Evolutionary conservation across 768 basidiomycete genomes (phyloP).

Genomic region (Suillus decipiens): DNA sequence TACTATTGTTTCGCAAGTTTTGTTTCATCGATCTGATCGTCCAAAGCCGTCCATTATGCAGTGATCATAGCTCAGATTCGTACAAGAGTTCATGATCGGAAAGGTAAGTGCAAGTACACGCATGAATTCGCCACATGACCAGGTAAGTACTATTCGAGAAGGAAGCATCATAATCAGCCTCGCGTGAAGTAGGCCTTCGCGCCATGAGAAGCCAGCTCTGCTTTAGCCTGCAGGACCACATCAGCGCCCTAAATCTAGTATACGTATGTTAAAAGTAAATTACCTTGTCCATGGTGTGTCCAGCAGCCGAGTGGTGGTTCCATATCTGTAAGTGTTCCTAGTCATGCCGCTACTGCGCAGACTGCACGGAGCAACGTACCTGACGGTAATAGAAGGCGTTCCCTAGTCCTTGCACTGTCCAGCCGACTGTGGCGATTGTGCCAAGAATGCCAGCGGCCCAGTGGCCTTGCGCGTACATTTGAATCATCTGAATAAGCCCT

Average conservation of each 20-base stretch:
- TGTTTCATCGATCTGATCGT: neutral
- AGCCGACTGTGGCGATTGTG: conserved; percentile 79
- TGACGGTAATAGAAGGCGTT: conserved; percentile 78
- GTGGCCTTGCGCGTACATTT: conserved; percentile 68
- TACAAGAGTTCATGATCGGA: conserved; percentile 3
- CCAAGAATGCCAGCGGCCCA: conserved; percentile 84
- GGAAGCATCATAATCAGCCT: conserved; percentile 46
- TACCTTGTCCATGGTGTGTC: conserved; percentile 88
- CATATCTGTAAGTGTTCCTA: conserved; percentile 56
- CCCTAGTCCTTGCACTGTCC: conserved; percentile 85
- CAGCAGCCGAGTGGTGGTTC: conserved; percentile 76
- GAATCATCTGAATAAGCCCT: conserved; percentile 91
- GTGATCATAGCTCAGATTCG: conserved; percentile 1
- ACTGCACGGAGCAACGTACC: conserved; percentile 41
- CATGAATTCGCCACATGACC: conserved; percentile 3
- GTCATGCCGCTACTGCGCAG: conserved; percentile 16
- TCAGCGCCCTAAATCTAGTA: conserved; percentile 14
- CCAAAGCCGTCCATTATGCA: neutral
- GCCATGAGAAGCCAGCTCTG: conserved; percentile 80
- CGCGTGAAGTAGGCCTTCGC: conserved; percentile 88
- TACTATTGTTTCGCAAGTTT: too few relatives aligned
- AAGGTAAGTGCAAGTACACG: conserved; percentile 23
- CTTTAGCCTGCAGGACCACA: conserved; percentile 61
- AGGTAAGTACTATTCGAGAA: conserved; percentile 13
- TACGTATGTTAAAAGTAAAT: conserved; percentile 9